phyloP scores from a whole-genome alignment of 495 filamentous ascomycete species.

The Immersiella caudata region DNA sequence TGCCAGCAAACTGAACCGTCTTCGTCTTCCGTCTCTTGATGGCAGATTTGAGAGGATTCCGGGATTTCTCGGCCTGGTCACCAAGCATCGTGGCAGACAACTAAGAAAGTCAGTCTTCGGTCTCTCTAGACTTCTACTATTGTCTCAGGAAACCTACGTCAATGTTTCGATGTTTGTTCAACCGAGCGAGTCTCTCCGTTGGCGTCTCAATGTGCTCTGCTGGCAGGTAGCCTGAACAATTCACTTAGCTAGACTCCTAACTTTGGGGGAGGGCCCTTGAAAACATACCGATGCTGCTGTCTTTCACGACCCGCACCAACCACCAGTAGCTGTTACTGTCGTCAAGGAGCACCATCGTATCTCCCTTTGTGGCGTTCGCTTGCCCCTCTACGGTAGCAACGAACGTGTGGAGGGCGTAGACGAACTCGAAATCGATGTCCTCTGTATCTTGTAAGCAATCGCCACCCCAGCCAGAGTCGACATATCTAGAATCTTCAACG shows the following conservation, averaged over 20 bases:
- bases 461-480: constrained; percentile 70
- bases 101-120: constrained; percentile 42
- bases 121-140: background rate
- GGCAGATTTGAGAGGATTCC: constrained; percentile 86
- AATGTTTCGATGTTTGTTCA: constrained; percentile 98
- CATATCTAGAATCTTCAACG: constrained; percentile 57
- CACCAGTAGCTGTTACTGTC: constrained; percentile 99
- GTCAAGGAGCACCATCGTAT: constrained; percentile 99
- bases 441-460: constrained; percentile 84
- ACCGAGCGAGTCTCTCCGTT: constrained; percentile 85
- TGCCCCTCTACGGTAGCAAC: constrained; percentile 97
- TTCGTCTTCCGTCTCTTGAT: constrained; percentile 87
- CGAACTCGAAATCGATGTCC: constrained; percentile 99
- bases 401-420: constrained; percentile 97
- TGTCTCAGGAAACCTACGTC: constrained; percentile 64
- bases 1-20: constrained; percentile 82
- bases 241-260: constrained; percentile 22
- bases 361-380: constrained; percentile 96
- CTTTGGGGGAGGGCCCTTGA: background rate
- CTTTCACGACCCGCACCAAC: constrained; percentile 95
- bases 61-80: constrained; percentile 84
- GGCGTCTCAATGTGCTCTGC: constrained; percentile 99
- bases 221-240: constrained; percentile 78
- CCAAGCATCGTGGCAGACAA: constrained; percentile 93
- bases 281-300: constrained; percentile 87